These are phyloP conservation scores for Chalciporus sp. DNA, from an alignment of 1,284 basidiomycete genomes.

Conservation along the genomic window DNA sequence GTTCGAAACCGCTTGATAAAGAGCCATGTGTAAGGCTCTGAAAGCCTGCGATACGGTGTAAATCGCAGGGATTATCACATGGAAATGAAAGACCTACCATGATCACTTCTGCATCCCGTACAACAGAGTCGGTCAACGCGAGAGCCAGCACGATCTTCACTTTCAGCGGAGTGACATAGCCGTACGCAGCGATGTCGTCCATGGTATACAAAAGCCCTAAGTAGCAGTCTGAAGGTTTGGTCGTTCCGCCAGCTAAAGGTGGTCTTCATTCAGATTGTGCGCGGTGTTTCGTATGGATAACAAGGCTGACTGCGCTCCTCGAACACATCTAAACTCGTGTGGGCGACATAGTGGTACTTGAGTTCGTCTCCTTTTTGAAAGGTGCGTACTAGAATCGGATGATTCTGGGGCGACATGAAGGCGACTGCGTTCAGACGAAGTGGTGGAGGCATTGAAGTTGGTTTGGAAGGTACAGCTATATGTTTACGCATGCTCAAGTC, in stretches of 20 bases:
- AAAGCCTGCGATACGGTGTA: conserved; percentile 58
- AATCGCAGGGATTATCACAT: not conserved
- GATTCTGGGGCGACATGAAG: conserved; percentile 79
- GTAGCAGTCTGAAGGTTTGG: conserved; percentile 72
- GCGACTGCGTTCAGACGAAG: conserved; percentile 76
- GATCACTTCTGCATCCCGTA: conserved; percentile 73
- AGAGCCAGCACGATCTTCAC: conserved; percentile 79
- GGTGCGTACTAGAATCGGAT: conserved; percentile 75
- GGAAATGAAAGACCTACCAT: conserved; percentile 46
- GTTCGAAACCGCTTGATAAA: conserved; percentile 75
- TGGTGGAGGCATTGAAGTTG: conserved; percentile 57
- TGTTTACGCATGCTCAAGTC: no score
- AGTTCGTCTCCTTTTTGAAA: conserved; percentile 71
- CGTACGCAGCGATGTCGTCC: conserved; percentile 83
- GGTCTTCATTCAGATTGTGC: conserved; percentile 9
- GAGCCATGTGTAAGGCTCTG: conserved; percentile 80
- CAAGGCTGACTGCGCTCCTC: conserved; percentile 60
- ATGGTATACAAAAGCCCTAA: conserved; percentile 77
- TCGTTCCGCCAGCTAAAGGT: conserved; percentile 46
- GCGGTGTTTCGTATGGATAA: not conserved
- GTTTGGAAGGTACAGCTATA: no score
- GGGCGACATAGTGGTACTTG: conserved; percentile 82
- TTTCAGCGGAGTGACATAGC: conserved; percentile 79
- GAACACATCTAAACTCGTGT: conserved; percentile 76
- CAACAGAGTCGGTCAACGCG: conserved; percentile 73